phyloP scores from a whole-genome alignment of 1,139 yeast species.

The Suhomyces chickasaworum region DNA sequence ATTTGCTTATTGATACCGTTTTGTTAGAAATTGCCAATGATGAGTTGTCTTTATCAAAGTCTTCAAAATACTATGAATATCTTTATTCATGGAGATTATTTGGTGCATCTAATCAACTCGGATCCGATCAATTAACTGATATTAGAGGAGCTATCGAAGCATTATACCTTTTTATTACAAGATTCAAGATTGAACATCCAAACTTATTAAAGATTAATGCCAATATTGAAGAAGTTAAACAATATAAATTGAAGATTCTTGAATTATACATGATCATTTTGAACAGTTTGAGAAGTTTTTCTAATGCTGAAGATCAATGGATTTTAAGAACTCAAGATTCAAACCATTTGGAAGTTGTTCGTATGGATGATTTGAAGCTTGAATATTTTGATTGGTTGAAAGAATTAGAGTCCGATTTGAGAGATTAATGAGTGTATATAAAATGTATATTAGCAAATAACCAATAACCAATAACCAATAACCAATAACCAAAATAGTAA shows the following conservation, averaged over 20 bases:
- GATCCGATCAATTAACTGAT: slow-evolving; percentile 32
- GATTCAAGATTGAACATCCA: slow-evolving; percentile 31
- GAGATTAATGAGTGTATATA: slow-evolving; percentile 7
- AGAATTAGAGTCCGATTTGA: slow-evolving; percentile 31
- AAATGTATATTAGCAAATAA: slow-evolving; percentile 4
- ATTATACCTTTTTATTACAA: slow-evolving; percentile 53
- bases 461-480: slow-evolving; percentile 62
- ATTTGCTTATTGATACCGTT: slow-evolving; percentile 40
- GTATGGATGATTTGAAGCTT: slow-evolving; percentile 31
- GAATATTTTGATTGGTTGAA: slow-evolving; percentile 42
- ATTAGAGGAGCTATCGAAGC: slow-evolving; percentile 60
- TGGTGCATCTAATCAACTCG: slow-evolving; percentile 27
- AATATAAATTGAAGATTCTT: slow-evolving; percentile 41
- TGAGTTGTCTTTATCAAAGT: slow-evolving; percentile 33
- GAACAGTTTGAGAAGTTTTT: slow-evolving; percentile 49
- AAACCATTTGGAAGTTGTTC: slow-evolving; percentile 28
- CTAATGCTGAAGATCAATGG: slow-evolving; percentile 57
- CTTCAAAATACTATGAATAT: slow-evolving; percentile 54
- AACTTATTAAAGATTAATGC: slow-evolving; percentile 13
- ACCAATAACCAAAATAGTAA: too few species aligned
- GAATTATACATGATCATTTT: slow-evolving; percentile 51
- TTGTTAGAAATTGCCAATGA: slow-evolving; percentile 42
- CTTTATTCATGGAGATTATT: slow-evolving; percentile 56
- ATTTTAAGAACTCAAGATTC: slow-evolving; percentile 34
- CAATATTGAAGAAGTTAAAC: slow-evolving; percentile 29